Conservation (phyloP, 352 stramenopile genomes). For the Phytophthora cactorum region DNA sequence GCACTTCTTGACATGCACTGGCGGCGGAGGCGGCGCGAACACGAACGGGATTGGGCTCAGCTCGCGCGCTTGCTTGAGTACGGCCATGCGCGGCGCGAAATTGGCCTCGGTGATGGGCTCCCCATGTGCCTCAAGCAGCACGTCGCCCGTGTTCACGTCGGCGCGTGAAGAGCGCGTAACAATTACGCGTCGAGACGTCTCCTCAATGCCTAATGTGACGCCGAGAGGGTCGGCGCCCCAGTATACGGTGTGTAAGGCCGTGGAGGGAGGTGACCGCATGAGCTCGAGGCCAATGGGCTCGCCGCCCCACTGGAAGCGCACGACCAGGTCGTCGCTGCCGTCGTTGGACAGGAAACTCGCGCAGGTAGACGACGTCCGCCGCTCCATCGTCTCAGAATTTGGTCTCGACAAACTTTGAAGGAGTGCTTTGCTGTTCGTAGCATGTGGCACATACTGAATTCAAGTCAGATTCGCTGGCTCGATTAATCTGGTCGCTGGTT, state of each 20-base stretch:
- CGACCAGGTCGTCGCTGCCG: conserved; percentile 57
- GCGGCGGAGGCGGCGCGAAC: conserved; percentile 59
- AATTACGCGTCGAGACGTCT: conserved; percentile 67
- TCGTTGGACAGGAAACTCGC: conserved; percentile 51
- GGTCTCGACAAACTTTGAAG: background rate
- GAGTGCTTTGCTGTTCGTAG: background rate
- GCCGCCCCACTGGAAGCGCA: conserved; percentile 66
- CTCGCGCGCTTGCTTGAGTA: conserved; percentile 57
- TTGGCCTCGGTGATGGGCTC: conserved; percentile 54
- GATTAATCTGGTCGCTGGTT: conserved; percentile 2
- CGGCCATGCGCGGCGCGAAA: conserved; percentile 58
- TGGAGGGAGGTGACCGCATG: conserved; percentile 41
- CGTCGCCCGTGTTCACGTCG: conserved; percentile 63
- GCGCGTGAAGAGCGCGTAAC: conserved; percentile 63
- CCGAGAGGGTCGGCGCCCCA: conserved; percentile 61
- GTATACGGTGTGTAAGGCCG: conserved; percentile 34
- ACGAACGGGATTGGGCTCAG: conserved; percentile 64
- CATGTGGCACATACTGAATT: conserved; percentile 3
- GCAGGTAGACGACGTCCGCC: conserved; percentile 31
- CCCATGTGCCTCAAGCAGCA: conserved; percentile 56
- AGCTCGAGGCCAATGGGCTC: conserved; percentile 64
- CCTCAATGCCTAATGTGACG: conserved; percentile 79
- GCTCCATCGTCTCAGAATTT: conserved; percentile 9
- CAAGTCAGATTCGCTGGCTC: conserved; percentile 7
- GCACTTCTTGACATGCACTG: conserved; percentile 63